phyloP scores from a whole-genome alignment of 2,329 filamentous ascomycete genomes.

The Harringtonia aguacate region DNA sequence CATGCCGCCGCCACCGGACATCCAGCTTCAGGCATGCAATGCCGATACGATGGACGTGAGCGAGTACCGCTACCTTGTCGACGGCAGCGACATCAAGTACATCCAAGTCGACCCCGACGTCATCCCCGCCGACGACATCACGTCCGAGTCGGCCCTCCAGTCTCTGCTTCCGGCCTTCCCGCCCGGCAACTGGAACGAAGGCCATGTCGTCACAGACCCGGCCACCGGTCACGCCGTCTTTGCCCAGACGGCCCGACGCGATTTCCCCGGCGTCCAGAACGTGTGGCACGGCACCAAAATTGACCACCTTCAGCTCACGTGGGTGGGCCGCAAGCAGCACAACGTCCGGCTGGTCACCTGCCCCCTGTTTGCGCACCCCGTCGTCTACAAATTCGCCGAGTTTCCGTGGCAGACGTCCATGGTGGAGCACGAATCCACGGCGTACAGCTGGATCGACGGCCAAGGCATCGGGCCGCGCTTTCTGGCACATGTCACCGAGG shows the following conservation, averaged over 20 bases:
- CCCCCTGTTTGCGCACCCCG: constrained; percentile 9
- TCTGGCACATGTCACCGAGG: constrained; percentile 20
- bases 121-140: constrained; percentile 20
- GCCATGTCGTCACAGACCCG: constrained; percentile 19
- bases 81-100: constrained; percentile 31
- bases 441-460: constrained; percentile 15
- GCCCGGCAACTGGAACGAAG: constrained; percentile 29
- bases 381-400: constrained; percentile 14
- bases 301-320: constrained; percentile 22
- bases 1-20: not conserved
- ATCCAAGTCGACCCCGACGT: constrained; percentile 25
- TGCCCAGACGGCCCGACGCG: constrained; percentile 12
- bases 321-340: constrained; percentile 13
- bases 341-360: constrained; percentile 14
- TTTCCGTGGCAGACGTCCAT: constrained; percentile 14
- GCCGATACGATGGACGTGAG: constrained; percentile 19
- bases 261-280: constrained; percentile 20
- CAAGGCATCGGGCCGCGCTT: constrained; percentile 13
- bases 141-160: constrained; percentile 21
- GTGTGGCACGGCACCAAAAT: constrained; percentile 23
- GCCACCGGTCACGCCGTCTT: constrained; percentile 18
- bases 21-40: constrained; percentile 14
- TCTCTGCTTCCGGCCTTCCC: constrained; percentile 25
- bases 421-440: constrained; percentile 14
- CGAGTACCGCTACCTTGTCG: constrained; percentile 27